Conservation (phyloP, 2,329 filamentous ascomycete species). For the Fusarium succisae region DNA sequence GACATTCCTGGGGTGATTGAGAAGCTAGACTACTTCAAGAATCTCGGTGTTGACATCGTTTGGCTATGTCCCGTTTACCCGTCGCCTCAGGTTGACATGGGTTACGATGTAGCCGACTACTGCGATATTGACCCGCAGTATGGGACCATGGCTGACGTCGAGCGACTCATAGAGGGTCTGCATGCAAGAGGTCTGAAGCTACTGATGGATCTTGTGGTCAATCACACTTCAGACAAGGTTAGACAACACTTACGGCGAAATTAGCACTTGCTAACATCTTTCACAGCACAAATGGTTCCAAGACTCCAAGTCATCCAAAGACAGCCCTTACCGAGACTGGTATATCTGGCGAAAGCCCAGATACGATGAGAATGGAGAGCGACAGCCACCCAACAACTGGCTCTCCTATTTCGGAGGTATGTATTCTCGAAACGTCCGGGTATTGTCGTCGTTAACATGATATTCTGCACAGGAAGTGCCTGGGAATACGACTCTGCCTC, state of each 20-base stretch:
- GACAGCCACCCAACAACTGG: constrained; percentile 77
- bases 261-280: background rate
- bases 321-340: constrained; percentile 71
- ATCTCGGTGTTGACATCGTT: constrained; percentile 69
- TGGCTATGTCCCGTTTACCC: constrained; percentile 75
- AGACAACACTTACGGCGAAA: too few species aligned
- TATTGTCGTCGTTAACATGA: constrained; percentile 51
- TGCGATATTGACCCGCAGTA: constrained; percentile 71
- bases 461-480: constrained; percentile 47
- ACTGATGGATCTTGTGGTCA: constrained; percentile 79
- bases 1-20: constrained; percentile 69
- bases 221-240: constrained; percentile 69
- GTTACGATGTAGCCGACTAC: constrained; percentile 76
- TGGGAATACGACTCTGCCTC: constrained; percentile 51
- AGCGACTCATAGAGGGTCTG: constrained; percentile 66
- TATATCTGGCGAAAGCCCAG: constrained; percentile 63
- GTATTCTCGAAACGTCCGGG: constrained; percentile 48
- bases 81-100: constrained; percentile 73
- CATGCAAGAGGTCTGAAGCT: constrained; percentile 72
- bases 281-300: constrained; percentile 60
- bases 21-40: constrained; percentile 68
- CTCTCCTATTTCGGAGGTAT: constrained; percentile 61
- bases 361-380: constrained; percentile 61
- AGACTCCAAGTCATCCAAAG: constrained; percentile 65
- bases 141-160: constrained; percentile 73